These are phyloP conservation scores for Aspergillus sp. DNA, from an alignment of 2,329 filamentous ascomycete genomes.

Conservation along the genomic window DNA sequence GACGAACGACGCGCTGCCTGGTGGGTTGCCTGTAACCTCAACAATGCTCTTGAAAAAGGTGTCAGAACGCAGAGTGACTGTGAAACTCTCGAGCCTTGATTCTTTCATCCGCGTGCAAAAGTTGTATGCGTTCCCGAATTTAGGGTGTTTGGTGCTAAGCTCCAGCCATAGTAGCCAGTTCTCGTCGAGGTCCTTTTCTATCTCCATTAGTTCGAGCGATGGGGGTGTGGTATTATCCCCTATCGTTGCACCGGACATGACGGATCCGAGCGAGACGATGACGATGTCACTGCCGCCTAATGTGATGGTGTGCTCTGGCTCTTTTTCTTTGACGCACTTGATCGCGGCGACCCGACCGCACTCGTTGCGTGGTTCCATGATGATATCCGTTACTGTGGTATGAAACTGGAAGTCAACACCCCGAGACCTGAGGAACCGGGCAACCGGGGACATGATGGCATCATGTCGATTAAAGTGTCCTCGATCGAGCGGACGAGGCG, in stretches of 20 bases:
- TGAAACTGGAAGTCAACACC: conserved; percentile 29
- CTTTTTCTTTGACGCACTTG: conserved; percentile 16
- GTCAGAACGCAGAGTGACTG: conserved; percentile 36
- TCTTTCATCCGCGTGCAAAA: conserved; percentile 40
- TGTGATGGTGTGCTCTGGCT: conserved; percentile 19
- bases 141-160: conserved; percentile 35
- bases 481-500: conserved; percentile 18
- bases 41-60: conserved; percentile 28
- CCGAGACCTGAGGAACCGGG: conserved; percentile 21
- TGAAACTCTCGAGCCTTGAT: conserved; percentile 43
- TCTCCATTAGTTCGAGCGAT: conserved; percentile 23
- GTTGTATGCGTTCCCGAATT: conserved; percentile 42
- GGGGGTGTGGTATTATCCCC: conserved; percentile 34
- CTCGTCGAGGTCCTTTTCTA: conserved; percentile 34
- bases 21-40: conserved; percentile 31
- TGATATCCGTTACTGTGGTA: conserved; percentile 27
- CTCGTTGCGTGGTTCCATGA: conserved; percentile 12
- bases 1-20: conserved; percentile 37
- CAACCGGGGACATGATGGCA: conserved; percentile 24
- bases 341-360: conserved; percentile 26
- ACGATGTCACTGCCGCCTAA: conserved; percentile 37
- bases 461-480: conserved; percentile 27
- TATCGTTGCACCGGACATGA: conserved; percentile 36
- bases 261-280: conserved; percentile 41
- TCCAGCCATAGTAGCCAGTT: conserved; percentile 45